Evolutionary conservation across 1,284 basidiomycete genomes (phyloP).

Genomic region (Cronartium quercuum): DNA sequence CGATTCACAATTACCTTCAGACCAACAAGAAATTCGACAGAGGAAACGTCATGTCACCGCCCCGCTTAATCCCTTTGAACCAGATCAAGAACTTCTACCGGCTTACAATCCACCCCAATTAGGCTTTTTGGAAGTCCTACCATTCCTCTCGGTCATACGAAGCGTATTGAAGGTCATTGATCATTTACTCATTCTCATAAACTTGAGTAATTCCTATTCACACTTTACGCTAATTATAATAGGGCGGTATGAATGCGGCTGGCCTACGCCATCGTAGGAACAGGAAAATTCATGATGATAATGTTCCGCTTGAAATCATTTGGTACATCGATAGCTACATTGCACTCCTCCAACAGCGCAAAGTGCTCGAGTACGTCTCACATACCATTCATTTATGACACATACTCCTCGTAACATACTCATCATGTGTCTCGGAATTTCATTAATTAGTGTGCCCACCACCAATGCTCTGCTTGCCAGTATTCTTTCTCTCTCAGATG

Average conservation of each 20-base stretch:
- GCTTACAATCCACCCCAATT: conserved; percentile 26
- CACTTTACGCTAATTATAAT: too few species aligned
- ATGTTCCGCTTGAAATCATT: conserved; percentile 7
- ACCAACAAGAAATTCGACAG: background rate
- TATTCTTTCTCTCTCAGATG: background rate
- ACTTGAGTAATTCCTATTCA: background rate
- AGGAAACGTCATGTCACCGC: background rate
- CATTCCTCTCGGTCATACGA: conserved; percentile 1
- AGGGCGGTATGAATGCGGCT: conserved; percentile 11
- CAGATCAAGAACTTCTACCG: conserved; percentile 4
- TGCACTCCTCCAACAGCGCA: background rate
- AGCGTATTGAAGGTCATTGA: conserved; percentile 7
- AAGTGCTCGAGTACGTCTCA: conserved; percentile 1
- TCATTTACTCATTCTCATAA: background rate
- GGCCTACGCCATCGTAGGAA: conserved; percentile 2
- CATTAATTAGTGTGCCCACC: background rate
- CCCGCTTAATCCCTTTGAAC: conserved; percentile 14
- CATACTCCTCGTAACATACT: background rate
- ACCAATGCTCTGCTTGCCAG: background rate
- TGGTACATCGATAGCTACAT: background rate
- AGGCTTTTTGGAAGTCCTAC: background rate
- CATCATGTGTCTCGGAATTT: background rate
- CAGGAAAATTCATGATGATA: conserved; percentile 3
- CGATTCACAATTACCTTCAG: background rate
- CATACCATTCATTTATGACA: background rate